Conservation (phyloP, 371 early-diverging fungal genomes). For the Mucor velutinosus region DNA sequence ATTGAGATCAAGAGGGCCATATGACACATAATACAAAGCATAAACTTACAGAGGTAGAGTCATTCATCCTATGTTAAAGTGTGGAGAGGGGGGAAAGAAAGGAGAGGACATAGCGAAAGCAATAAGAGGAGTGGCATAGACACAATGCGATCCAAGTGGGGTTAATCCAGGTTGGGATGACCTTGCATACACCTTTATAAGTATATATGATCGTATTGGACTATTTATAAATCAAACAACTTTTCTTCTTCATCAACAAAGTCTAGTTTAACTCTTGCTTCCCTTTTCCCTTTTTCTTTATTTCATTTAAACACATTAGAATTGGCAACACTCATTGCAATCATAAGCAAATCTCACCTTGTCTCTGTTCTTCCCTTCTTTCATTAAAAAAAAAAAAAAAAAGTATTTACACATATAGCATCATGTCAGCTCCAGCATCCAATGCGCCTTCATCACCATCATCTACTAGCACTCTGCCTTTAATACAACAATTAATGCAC, state of each 20-base stretch:
- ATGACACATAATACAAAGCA: not conserved
- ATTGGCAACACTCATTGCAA: not conserved
- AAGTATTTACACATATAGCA: not conserved
- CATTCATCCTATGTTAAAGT: not conserved
- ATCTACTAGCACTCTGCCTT: conserved; percentile 1
- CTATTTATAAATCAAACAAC: not conserved
- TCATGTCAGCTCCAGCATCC: not conserved
- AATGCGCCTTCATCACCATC: not conserved
- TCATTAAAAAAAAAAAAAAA: not conserved
- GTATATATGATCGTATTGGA: not conserved
- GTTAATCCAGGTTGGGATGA: conserved; percentile 1
- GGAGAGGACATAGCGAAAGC: not conserved
- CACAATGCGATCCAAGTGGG: not conserved
- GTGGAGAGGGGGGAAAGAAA: not conserved
- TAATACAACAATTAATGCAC: conserved; percentile 21
- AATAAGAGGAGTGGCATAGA: not conserved
- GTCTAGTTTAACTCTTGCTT: not conserved
- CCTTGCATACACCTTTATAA: not conserved
- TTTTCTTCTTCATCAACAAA: not conserved
- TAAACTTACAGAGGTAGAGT: not conserved
- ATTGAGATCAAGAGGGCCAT: not conserved
- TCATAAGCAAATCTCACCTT: not conserved
- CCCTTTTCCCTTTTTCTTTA: not conserved
- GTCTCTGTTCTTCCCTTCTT: no score
- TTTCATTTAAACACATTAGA: not conserved